phyloP scores from a whole-genome alignment of 495 filamentous ascomycete species.

The Parathielavia appendiculata region DNA sequence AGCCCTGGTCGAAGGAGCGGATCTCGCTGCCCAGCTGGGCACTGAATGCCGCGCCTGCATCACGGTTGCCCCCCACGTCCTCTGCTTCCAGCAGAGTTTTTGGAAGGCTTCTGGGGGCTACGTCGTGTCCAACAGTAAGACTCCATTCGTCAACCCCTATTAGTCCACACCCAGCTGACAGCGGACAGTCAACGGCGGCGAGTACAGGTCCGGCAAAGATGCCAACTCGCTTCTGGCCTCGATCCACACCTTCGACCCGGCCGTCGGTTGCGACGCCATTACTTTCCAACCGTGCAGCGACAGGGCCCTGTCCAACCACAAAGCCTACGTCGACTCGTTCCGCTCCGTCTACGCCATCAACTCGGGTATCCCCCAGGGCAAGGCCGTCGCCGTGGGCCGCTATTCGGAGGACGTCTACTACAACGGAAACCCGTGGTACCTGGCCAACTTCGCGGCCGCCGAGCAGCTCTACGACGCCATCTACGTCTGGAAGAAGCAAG shows the following conservation, averaged over 20 bases:
- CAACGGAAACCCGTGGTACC: constrained; percentile 63
- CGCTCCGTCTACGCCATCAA: constrained; percentile 57
- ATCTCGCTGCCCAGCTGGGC: constrained; percentile 47
- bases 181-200: constrained; percentile 35
- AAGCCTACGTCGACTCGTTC: constrained; percentile 60
- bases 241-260: constrained; percentile 61
- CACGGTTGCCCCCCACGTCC: constrained; percentile 53
- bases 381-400: constrained; percentile 58
- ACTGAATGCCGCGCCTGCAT: constrained; percentile 44
- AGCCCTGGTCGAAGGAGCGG: constrained; percentile 58
- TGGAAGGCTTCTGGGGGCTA: constrained; percentile 54
- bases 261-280: constrained; percentile 50
- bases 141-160: too few species aligned
- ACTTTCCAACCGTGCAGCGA: constrained; percentile 63
- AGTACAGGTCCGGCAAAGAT: constrained; percentile 53
- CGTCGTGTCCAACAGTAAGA: constrained; percentile 51
- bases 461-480: constrained; percentile 63
- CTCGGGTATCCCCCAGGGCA: constrained; percentile 40
- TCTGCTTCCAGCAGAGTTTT: constrained; percentile 60
- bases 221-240: constrained; percentile 57
- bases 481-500: constrained; percentile 53
- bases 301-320: constrained; percentile 59
- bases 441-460: constrained; percentile 58
- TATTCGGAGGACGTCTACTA: constrained; percentile 67
- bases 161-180: constrained; percentile 2